Percentiles rank a stretch among this genome's conserved stretches.
Conservation (phyloP, 805 yeast species). For the Starmera amethionina region DNA sequence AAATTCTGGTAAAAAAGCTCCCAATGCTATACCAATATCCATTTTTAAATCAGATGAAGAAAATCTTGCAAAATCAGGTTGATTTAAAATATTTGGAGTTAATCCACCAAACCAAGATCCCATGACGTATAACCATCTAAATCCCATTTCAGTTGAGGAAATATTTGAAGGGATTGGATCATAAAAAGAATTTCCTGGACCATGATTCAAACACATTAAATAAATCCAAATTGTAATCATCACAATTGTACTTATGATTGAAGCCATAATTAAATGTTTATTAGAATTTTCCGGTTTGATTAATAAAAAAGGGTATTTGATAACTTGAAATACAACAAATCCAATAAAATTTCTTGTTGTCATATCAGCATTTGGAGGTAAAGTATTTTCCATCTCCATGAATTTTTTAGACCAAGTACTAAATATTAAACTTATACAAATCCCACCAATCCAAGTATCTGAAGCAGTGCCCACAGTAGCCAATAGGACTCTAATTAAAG, state of each 20-base stretch:
- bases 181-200: slow-evolving; percentile 23
- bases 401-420: slow-evolving; percentile 25
- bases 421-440: slow-evolving; percentile 26
- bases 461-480: slow-evolving; percentile 33
- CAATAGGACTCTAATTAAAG: slow-evolving; percentile 28
- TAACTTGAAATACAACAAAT: slow-evolving; percentile 33
- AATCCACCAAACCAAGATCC: slow-evolving; percentile 30
- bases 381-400: slow-evolving; percentile 26
- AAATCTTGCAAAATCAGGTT: slow-evolving; percentile 32
- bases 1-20: slow-evolving; percentile 26
- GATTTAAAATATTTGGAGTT: slow-evolving; percentile 30
- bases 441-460: slow-evolving; percentile 35
- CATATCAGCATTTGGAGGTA: slow-evolving; percentile 27
- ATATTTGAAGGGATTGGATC: slow-evolving; percentile 11
- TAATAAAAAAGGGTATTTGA: slow-evolving; percentile 30
- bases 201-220: slow-evolving; percentile 22
- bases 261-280: slow-evolving; percentile 24
- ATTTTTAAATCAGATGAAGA: slow-evolving; percentile 19
- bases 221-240: slow-evolving; percentile 31
- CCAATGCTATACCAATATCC: slow-evolving; percentile 21
- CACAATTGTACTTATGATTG: slow-evolving; percentile 27
- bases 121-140: slow-evolving; percentile 32
- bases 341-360: slow-evolving; percentile 32
- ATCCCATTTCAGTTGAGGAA: slow-evolving; percentile 21
- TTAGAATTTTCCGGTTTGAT: slow-evolving; percentile 36